Evolutionary conservation across 345 rosid species (phyloP), one percentile per base, ranked within the genome.

Genomic region (Pelargonium nanum): DNA sequence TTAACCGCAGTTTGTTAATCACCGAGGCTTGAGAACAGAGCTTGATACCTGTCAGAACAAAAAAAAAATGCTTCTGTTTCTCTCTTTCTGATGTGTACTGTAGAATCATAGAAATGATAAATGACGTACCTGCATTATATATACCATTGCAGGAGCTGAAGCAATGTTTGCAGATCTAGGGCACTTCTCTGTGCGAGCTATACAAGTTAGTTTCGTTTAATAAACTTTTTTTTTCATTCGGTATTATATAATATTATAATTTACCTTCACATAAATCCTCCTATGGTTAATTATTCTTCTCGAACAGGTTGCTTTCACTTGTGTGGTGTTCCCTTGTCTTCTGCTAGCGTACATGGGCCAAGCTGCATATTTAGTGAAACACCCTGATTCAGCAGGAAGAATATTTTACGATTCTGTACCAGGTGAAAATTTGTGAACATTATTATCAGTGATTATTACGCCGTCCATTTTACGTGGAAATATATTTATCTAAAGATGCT

Each of bases 91-190:
- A 60, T 34, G 34, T 22, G 19, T 34, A 22, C 28, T 59, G 21
- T 15, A 28, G 50, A 59, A 19, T 22, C 24, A 23, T 40, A 13
- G 30, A 21, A n/a, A n/a, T n/a, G n/a, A n/a, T n/a, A n/a, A n/a
- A n/a, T n/a, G n/a, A n/a, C n/a, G n/a, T n/a, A n/a, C n/a, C n/a
- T n/a, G n/a, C n/a, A n/a, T 45, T 45, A 17, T 9, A 2, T 25
- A 23, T 12, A 25, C 15, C 34, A 24, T 55, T 20, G 30, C 58
- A 70, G 81, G 81, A 48, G 59, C 76, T 2, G 78, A 78, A 71
- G 78, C 81, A 0, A 28, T 78, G 62, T 74, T 78, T 63, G 81
- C 81, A 19, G 79, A 78, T 72, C 22, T 74, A 58, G 78, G 78
- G 0, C 78, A 74, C 45, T 78, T 78, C 65, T 57, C 64, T 0